phyloP scores from a whole-genome alignment of 805 yeast genomes.

The Ogataea paraovalis region DNA sequence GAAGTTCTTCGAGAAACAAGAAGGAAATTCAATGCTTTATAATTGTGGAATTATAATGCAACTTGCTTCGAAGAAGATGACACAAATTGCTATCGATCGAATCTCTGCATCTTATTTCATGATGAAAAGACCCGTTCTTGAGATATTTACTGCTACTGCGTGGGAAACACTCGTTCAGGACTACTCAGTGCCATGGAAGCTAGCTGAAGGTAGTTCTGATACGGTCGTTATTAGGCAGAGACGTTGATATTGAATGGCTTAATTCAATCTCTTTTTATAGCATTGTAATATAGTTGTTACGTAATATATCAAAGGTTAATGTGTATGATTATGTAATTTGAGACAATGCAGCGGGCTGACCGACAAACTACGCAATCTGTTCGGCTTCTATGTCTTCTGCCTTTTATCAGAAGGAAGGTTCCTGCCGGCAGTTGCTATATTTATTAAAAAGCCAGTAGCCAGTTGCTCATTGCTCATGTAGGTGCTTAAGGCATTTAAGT shows the following conservation, averaged over 20 bases:
- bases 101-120: conserved; percentile 35
- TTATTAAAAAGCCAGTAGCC: too few relatives aligned
- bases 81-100: conserved; percentile 30
- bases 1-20: conserved; percentile 7
- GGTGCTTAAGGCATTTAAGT: too few relatives aligned
- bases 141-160: conserved; percentile 29
- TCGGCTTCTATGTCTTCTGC: too few relatives aligned
- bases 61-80: conserved; percentile 36
- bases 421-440: too few relatives aligned
- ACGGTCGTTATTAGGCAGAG: conserved; percentile 24
- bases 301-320: too few relatives aligned
- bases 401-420: too few relatives aligned
- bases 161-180: conserved; percentile 21
- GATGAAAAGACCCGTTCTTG: conserved; percentile 26
- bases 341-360: too few relatives aligned
- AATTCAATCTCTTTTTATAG: too few relatives aligned
- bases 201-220: conserved; percentile 23
- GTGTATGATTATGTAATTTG: too few relatives aligned
- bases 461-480: too few relatives aligned
- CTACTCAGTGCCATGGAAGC: conserved; percentile 32
- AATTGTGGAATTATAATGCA: conserved; percentile 35
- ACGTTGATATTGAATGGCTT: not conserved
- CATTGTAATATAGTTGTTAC: too few relatives aligned
- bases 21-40: conserved; percentile 6
- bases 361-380: too few relatives aligned